Evolutionary conservation across 768 basidiomycete species (phyloP).

Genomic region (Termitomyces sp.): DNA sequence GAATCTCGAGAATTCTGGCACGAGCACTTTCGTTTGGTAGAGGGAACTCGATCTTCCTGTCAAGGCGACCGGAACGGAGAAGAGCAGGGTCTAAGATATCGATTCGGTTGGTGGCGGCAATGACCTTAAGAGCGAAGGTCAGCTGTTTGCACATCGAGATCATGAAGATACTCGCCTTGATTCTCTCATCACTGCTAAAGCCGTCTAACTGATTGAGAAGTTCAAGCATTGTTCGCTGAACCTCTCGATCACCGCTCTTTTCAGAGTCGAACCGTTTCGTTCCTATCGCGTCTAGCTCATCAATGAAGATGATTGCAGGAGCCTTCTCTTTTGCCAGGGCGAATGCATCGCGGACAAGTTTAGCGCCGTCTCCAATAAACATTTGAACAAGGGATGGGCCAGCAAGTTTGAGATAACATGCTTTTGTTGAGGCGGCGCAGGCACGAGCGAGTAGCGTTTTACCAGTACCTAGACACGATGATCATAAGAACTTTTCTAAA

Average conservation of each 20-base stretch:
- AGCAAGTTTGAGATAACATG: conserved; percentile 96
- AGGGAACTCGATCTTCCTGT: conserved; percentile 98
- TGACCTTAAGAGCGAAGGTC: conserved; percentile 59
- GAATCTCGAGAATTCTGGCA: conserved; percentile 94
- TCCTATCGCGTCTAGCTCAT: conserved; percentile 97
- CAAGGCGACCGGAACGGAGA: conserved; percentile 96
- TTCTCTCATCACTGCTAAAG: conserved; percentile 94
- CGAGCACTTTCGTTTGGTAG: conserved; percentile 96
- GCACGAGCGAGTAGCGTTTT: conserved; percentile 98
- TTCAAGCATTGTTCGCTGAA: conserved; percentile 99
- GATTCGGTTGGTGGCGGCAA: conserved; percentile 97
- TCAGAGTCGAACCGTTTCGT: conserved; percentile 99
- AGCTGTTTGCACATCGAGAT: conserved; percentile 8
- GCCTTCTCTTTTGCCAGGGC: conserved; percentile 98
- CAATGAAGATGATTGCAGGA: conserved; percentile 98
- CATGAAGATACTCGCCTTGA: conserved; percentile 65
- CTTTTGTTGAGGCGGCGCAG: conserved; percentile 96
- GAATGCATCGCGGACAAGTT: conserved; percentile 97
- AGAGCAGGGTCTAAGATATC: conserved; percentile 98
- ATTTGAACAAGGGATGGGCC: conserved; percentile 98
- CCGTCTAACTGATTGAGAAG: conserved; percentile 97
- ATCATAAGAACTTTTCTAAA: conserved; percentile 7
- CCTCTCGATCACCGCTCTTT: conserved; percentile 98
- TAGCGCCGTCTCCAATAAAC: conserved; percentile 99
- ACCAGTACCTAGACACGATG: conserved; percentile 63